Conservation (phyloP, 768 basidiomycete species). For the Russula vinacea region DNA sequence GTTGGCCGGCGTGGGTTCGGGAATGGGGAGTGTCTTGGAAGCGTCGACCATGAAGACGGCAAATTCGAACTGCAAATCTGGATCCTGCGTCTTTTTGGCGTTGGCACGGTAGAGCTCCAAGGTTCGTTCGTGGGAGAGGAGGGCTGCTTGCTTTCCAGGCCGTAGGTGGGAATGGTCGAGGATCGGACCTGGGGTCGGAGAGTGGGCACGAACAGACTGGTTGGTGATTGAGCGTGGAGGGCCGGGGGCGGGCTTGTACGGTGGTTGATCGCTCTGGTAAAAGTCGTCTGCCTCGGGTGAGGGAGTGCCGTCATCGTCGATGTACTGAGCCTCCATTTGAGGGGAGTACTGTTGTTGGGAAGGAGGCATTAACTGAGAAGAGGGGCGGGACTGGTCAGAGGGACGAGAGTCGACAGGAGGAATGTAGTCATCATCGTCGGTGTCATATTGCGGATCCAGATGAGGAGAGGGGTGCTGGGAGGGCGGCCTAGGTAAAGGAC, state of each 20-base stretch:
- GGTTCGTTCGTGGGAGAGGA: slow-evolving; percentile 93
- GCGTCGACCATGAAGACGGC: slow-evolving; percentile 99
- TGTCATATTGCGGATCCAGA: slow-evolving; percentile 15
- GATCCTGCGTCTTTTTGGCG: slow-evolving; percentile 98
- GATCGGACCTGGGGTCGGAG: slow-evolving; percentile 64
- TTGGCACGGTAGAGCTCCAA: slow-evolving; percentile 96
- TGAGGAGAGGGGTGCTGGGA: slow-evolving; percentile 16
- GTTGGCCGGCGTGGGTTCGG: slow-evolving; percentile 64
- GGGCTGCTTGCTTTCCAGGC: slow-evolving; percentile 87
- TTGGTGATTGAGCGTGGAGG: slow-evolving; percentile 43
- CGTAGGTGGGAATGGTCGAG: slow-evolving; percentile 91
- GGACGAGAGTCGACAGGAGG: slow-evolving; percentile 14
- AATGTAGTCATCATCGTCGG: slow-evolving; percentile 17
- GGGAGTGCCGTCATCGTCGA: slow-evolving; percentile 24
- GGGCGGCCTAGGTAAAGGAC: slow-evolving; percentile 5
- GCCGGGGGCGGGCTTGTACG: slow-evolving; percentile 5
- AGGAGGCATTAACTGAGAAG: slow-evolving; percentile 17
- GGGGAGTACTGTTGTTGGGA: slow-evolving; percentile 22
- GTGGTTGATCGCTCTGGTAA: slow-evolving; percentile 25
- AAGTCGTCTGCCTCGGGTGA: slow-evolving; percentile 29
- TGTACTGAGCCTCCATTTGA: slow-evolving; percentile 24
- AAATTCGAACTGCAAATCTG: slow-evolving; percentile 96
- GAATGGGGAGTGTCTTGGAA: slow-evolving; percentile 83
- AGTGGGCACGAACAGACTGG: slow-evolving; percentile 62
- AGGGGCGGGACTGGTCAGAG: slow-evolving; percentile 22